phyloP scores from a whole-genome alignment of 2,329 filamentous ascomycete genomes.

The Pezicula radicicola region DNA sequence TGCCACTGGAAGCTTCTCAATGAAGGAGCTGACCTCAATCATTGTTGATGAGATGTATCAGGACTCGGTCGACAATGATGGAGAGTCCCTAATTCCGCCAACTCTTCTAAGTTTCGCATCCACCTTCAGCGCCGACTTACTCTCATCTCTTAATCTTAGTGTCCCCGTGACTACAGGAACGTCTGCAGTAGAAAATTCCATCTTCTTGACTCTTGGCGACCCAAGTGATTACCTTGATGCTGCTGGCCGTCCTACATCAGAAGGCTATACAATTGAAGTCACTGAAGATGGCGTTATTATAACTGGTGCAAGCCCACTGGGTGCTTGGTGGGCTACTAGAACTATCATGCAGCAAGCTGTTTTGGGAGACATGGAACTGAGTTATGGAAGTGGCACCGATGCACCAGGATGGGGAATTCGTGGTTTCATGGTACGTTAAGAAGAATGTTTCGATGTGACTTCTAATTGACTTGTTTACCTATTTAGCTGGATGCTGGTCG shows the following conservation, averaged over 20 bases:
- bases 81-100: conserved; percentile 50
- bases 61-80: conserved; percentile 37
- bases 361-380: conserved; percentile 33
- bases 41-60: conserved; percentile 42
- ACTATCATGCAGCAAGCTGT: conserved; percentile 50
- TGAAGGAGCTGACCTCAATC: conserved; percentile 31
- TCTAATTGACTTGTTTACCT: background rate
- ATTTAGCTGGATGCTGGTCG: conserved; percentile 48
- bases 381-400: conserved; percentile 42
- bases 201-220: conserved; percentile 47
- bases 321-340: conserved; percentile 56
- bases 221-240: conserved; percentile 38
- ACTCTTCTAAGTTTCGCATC: conserved; percentile 43
- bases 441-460: background rate
- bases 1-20: conserved; percentile 22
- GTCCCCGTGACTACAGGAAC: conserved; percentile 24
- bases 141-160: conserved; percentile 25
- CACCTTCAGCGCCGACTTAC: conserved; percentile 40
- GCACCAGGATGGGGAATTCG: conserved; percentile 47
- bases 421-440: conserved; percentile 37
- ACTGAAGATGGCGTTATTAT: conserved; percentile 39
- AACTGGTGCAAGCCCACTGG: conserved; percentile 49
- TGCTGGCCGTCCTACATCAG: conserved; percentile 42
- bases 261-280: conserved; percentile 46
- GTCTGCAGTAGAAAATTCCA: conserved; percentile 14